Base-by-base conservation (phyloP, 176 grass and related monocot species). In the Bolboschoenus planiculmis region DNA sequence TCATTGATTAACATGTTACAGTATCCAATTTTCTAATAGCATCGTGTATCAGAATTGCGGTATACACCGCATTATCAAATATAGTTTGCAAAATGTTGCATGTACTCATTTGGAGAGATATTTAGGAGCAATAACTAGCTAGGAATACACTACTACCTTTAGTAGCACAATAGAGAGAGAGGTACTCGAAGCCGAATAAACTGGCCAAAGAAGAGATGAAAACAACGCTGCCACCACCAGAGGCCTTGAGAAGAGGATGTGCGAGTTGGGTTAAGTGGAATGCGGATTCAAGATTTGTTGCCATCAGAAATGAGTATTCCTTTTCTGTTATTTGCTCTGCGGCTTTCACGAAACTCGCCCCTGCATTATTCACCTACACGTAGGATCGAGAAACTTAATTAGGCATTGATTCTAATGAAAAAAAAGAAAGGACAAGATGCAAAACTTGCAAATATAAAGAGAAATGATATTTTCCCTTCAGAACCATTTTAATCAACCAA, bases 271-370 rank as follows among this genome's bases (percentile, higher is more conserved):
- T 73, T 35, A 91, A 54, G 27, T 85, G 86, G 59, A 87, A 91
- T 34, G 42, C 51, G 0, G 89, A 88, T 56, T 91, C 89, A 33
- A 91, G 18, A 75, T 91, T 91, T 13, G 86, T 88, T 55, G 58
- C 54, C 83, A 86, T 86, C 10, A 91, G 10, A 5, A 13, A 64
- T 6, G 82, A 33, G 67, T 79, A 91, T 3, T 91, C 89, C 56
- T 70, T 84, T 0, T 34, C 71, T 1, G 86, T 91, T 40, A 18
- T 54, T 53, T 85, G 64, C 50, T 16, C 53, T 81, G 71, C 78
- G 9, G 82, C 16, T 66, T 83, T 88, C 0, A 31, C 0, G 2
- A 78, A 50, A 29, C 26, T 11, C 18, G 64, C 63, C 1, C 62
- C 88, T 1, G 82, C 88, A 5, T 87, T 90, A 72, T 90, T 90